These are phyloP conservation scores for Salinomyces thailandicus DNA, from an alignment of 2,329 filamentous ascomycete species.

Conservation along the genomic window DNA sequence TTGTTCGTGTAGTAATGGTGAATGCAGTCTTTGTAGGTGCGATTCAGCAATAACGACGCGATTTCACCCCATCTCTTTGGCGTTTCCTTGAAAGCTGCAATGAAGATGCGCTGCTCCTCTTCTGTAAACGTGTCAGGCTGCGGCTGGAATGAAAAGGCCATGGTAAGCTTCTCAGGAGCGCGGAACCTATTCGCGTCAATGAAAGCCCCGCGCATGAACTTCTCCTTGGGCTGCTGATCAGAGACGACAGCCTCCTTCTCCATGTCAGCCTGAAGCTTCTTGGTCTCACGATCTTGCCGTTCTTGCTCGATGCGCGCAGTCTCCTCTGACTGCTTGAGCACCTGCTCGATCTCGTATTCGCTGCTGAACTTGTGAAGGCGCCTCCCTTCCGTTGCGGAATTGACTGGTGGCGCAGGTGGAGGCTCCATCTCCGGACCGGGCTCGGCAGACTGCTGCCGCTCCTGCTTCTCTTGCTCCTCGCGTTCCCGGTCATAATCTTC, in stretches of 20 bases:
- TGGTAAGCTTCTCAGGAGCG: constrained; percentile 55
- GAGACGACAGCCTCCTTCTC: constrained; percentile 70
- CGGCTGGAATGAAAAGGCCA: constrained; percentile 61
- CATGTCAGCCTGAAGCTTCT: constrained; percentile 60
- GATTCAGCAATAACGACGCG: constrained; percentile 54
- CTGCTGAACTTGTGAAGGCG: constrained; percentile 50
- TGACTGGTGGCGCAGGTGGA: constrained; percentile 10
- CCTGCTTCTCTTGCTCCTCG: constrained; percentile 29
- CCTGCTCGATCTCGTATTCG: constrained; percentile 62
- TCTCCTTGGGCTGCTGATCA: constrained; percentile 53
- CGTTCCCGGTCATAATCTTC: constrained; percentile 32
- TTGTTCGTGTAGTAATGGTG: constrained; percentile 79
- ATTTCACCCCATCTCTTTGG: constrained; percentile 78
- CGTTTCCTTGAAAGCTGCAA: constrained; percentile 61
- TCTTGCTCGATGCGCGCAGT: constrained; percentile 61
- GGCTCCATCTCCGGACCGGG: constrained; percentile 38
- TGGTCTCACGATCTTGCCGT: constrained; percentile 38
- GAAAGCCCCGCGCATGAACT: constrained; percentile 50
- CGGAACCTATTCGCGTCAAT: constrained; percentile 56
- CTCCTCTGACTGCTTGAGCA: constrained; percentile 62
- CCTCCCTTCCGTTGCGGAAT: constrained; percentile 44
- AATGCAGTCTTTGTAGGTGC: constrained; percentile 70
- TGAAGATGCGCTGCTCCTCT: constrained; percentile 60
- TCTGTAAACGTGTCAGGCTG: constrained; percentile 64
- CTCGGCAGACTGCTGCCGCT: constrained; percentile 26